Evolutionary conservation across 1,284 basidiomycete species (phyloP), one percentile per base, ranked within the genome.

Genomic region (Leccinum holopus): DNA sequence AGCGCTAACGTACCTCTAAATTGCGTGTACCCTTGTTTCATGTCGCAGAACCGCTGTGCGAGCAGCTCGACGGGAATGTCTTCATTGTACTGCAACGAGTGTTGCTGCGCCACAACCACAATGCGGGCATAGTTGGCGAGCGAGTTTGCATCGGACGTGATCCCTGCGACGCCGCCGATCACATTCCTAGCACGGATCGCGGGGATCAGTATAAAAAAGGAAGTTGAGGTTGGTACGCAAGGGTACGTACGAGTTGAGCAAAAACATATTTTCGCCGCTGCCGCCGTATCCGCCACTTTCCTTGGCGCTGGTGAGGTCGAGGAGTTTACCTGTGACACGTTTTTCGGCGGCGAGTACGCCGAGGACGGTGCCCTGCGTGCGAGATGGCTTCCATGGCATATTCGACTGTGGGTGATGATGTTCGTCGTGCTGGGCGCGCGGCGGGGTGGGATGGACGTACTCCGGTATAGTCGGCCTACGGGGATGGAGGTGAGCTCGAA

Each of bases 381-480:
- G 94, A 96, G 82, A 98, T 98, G 65, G 95, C 95, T 76, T 98
- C 95, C 95, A 98, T 98, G 58, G 95, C 95, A 86, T 98, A 98
- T 80, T 98, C 95, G 80, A 98, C 95, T 95, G 75, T 54, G 53
- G 2, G 9, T 6, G 33, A 32, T 32, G 12, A 25, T 8, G 60
- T 58, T 60, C 53, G 51, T 52, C 25, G 57, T 54, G 55, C 14
- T 61, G 32, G 33, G n/a, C 33, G 25, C 33, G 25, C 16, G 39
- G 53, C 28, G n/a, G 49, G 59, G 57, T 60, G 61, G 30, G 47
- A 55, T 41, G 47, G 60, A 71, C 87, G 76, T 72, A 95, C 94
- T 94, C 82, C 95, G 94, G 77, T 94, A 95, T 65, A 95, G 79
- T 68, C 94, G 90, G 68, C 94, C 94, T 95, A 67, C 9, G 3